Evolutionary conservation across 2,329 filamentous ascomycete species (phyloP).

Genomic region (Fusarium poae): DNA sequence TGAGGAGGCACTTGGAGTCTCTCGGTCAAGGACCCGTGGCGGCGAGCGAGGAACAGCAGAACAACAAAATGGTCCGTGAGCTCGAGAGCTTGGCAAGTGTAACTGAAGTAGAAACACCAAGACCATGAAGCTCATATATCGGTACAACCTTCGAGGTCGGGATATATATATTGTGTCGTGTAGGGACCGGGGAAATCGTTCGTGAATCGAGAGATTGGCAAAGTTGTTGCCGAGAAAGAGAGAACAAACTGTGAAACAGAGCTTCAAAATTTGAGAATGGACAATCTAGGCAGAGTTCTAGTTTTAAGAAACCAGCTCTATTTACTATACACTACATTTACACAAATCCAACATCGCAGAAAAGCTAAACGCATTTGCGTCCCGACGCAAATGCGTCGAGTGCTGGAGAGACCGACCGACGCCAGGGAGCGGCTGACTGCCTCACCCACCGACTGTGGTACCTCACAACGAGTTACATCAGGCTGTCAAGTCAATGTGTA

Average conservation of each 20-base stretch:
- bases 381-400: background rate
- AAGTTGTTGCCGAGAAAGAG: background rate
- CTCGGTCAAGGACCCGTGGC: background rate
- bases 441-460: background rate
- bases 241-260: background rate
- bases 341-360: background rate
- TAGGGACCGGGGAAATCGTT: background rate
- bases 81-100: background rate
- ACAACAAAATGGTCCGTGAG: background rate
- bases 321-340: background rate
- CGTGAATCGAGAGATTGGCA: background rate
- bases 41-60: background rate
- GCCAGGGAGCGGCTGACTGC: too few species aligned
- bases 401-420: background rate
- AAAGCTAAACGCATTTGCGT: background rate
- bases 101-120: fast-evolving
- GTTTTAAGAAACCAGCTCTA: background rate
- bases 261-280: background rate
- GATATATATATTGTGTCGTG: background rate
- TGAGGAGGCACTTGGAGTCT: background rate
- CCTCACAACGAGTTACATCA: background rate
- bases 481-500: background rate
- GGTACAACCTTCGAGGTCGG: background rate
- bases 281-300: background rate
- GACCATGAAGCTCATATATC: background rate